Percentiles rank a stretch among this genome's conserved stretches.
Evolutionary conservation across 345 rosid genomes (phyloP).

Genomic region (Streptanthus diversifolius): DNA sequence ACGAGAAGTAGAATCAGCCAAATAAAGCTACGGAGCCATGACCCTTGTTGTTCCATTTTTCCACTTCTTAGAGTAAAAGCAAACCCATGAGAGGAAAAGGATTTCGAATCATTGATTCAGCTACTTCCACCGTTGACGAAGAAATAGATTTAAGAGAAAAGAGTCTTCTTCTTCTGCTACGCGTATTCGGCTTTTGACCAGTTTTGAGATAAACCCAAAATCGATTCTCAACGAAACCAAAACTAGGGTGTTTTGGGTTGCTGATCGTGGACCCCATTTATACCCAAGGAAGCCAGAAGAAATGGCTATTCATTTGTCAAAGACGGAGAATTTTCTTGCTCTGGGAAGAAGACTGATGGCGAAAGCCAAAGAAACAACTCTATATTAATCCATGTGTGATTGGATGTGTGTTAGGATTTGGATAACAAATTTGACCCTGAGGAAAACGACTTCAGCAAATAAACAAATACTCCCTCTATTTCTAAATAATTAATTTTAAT

Average conservation of each 20-base stretch:
- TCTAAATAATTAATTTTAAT: too few species aligned
- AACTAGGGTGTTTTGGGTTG: background rate
- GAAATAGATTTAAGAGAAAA: background rate
- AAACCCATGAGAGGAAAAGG: background rate
- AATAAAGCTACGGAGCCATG: conserved; percentile 29
- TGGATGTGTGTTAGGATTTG: too few species aligned
- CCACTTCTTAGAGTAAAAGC: background rate
- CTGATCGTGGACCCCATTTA: background rate
- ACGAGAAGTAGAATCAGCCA: conserved; percentile 37
- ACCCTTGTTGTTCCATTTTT: conserved; percentile 21
- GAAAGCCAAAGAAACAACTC: background rate
- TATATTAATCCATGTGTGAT: too few species aligned
- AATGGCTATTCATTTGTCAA: background rate
- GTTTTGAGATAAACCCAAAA: background rate
- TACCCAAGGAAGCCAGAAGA: background rate
- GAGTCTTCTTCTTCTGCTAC: background rate
- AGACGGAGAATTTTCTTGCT: background rate
- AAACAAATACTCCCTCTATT: too few species aligned
- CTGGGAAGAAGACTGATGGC: background rate
- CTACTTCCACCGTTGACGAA: background rate
- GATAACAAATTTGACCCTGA: too few species aligned
- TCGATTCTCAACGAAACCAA: background rate
- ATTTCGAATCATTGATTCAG: background rate
- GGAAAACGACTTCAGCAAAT: too few species aligned
- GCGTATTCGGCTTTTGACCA: conserved; percentile 18